Percentiles rank a stretch among this genome's conserved stretches.
These are phyloP conservation scores for Panaeolus cyanescens DNA, from an alignment of 768 basidiomycete species.

Conservation along the genomic window DNA sequence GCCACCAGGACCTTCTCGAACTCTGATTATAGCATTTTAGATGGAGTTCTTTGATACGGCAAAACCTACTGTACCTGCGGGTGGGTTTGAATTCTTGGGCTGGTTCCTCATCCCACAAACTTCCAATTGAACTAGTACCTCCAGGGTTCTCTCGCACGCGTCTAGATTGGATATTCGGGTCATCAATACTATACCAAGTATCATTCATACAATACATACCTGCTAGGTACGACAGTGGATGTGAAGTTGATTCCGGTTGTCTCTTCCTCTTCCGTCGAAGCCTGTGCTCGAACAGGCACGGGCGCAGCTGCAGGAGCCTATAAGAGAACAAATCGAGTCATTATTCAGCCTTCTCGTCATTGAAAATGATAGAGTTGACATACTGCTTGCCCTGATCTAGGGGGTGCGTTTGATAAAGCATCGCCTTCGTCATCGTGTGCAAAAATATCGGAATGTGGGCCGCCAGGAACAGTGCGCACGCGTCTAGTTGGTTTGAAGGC, in stretches of 20 bases:
- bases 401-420: conserved; percentile 60
- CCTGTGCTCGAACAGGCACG: background rate
- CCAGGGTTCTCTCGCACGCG: conserved; percentile 48
- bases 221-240: conserved; percentile 47
- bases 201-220: conserved; percentile 32
- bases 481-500: conserved; percentile 58
- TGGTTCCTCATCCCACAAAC: conserved; percentile 50
- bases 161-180: conserved; percentile 20
- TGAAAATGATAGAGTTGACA: background rate
- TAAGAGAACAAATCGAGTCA: background rate
- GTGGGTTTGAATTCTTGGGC: conserved; percentile 65
- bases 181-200: background rate
- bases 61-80: conserved; percentile 46
- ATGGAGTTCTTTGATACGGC: background rate
- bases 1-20: conserved; percentile 70
- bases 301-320: background rate
- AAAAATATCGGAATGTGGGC: conserved; percentile 54
- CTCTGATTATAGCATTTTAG: conserved; percentile 37
- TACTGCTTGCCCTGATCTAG: conserved; percentile 23
- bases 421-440: conserved; percentile 49
- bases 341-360: background rate
- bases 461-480: conserved; percentile 56
- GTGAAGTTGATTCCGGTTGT: conserved; percentile 34
- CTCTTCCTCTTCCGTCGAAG: conserved; percentile 25
- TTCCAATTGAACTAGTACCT: conserved; percentile 42